Base-by-base conservation (phyloP, 306 rosid genomes). In the Phaseolus lunatus region DNA sequence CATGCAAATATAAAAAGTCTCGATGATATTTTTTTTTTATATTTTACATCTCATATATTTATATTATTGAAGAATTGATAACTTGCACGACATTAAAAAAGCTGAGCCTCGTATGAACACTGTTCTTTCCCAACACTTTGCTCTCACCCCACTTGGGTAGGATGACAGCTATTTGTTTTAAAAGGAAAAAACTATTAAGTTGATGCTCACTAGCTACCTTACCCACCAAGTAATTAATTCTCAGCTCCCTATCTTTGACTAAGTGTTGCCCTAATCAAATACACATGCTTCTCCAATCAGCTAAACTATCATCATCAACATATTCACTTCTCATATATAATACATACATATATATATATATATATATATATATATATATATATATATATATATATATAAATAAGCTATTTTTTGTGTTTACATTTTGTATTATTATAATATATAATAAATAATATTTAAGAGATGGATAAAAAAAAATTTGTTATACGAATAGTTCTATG, bases 191-290 rank as follows among this genome's bases (percentile, higher is more conserved):
- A 41, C 50, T 20, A 19, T 10, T 65, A 65, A 67, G 72, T 41
- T 67, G 72, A 67, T 19, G 6, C 22, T 67, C 35, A 41, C 53
- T 14, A 41, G 48, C 33, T 22, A 39, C 72, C 52, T 67, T 67
- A 22, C 35, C 35, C 35, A 7, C 53, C 54, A 67, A 67, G 35
- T 13, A 67, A 22, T 67, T 14, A 43, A 43, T 22, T 43, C 33
- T 41, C 53, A 66, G 72, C 35, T 22, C 72, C 54, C 72, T 13
- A 11, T 43, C 56, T 13, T 67, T 67, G 73, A 67, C 54, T 41
- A 1, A 67, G 31, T 13, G 12, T 23, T 33, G 20, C 22, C 35
- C 35, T 22, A 23, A 43, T 43, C 37, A 67, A 22, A 5, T 14
- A 66, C 52, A 39, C 1, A 18, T 12, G 52, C 12, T 18, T 12